phyloP scores from a whole-genome alignment of 495 filamentous ascomycete genomes.

The Penicillium crystallinum region DNA sequence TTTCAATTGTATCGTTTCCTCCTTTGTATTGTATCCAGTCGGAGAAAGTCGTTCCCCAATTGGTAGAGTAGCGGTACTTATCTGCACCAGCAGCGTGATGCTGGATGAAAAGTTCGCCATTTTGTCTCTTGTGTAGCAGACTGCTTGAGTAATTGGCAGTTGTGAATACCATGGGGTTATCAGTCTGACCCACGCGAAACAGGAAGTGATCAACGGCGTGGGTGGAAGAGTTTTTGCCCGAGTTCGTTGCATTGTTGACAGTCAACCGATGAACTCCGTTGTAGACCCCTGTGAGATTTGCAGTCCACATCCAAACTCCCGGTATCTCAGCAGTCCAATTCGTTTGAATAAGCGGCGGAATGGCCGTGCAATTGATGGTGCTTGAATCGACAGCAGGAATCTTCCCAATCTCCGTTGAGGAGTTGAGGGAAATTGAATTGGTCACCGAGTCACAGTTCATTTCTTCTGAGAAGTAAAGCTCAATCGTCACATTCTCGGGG shows the following conservation, averaged over 20 bases:
- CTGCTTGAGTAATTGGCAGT: slow-evolving; percentile 54
- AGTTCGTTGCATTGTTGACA: slow-evolving; percentile 49
- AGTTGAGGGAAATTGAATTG: slow-evolving; percentile 45
- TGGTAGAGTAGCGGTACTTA: slow-evolving; percentile 57
- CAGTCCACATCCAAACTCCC: slow-evolving; percentile 48
- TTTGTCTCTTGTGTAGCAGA: slow-evolving; percentile 40
- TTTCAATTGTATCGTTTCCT: slow-evolving; percentile 40
- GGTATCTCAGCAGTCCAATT: slow-evolving; percentile 46
- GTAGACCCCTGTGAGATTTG: slow-evolving; percentile 51
- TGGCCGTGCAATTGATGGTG: slow-evolving; percentile 39
- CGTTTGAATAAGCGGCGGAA: slow-evolving; percentile 17
- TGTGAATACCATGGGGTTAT: slow-evolving; percentile 56
- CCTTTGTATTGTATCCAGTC: slow-evolving; percentile 52
- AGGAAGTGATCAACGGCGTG: slow-evolving; percentile 51
- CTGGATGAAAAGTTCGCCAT: slow-evolving; percentile 44
- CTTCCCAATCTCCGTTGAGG: slow-evolving; percentile 45
- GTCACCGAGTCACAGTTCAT: slow-evolving; percentile 59
- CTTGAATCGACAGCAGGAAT: slow-evolving; percentile 20
- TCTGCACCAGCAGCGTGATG: slow-evolving; percentile 61
- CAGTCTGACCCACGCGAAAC: slow-evolving; percentile 50
- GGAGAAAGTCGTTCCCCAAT: slow-evolving; percentile 57
- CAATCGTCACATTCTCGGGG: slow-evolving; percentile 43
- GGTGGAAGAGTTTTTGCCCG: slow-evolving; percentile 28
- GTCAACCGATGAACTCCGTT: slow-evolving; percentile 61
- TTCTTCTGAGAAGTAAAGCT: slow-evolving; percentile 53